Percentiles rank a stretch among this genome's conserved stretches.
Evolutionary conservation across 331 rosid species (phyloP).

Genomic region (Spiraea crenata): DNA sequence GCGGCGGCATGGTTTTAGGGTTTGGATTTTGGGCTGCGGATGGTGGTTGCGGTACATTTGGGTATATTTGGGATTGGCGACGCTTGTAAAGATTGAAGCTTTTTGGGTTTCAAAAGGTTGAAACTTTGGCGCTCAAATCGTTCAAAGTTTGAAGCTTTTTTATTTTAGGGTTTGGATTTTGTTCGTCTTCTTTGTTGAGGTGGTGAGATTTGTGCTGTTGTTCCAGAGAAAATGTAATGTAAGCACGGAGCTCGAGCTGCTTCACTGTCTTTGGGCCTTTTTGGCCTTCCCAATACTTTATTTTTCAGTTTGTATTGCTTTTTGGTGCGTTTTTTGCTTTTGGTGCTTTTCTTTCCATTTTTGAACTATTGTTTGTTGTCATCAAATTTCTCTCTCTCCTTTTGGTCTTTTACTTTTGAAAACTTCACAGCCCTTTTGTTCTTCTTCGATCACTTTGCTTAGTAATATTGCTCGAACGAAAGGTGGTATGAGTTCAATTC

Average conservation of each 20-base stretch:
- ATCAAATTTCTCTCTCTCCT: neutral
- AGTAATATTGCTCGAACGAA: too few relatives aligned
- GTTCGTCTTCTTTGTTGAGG: neutral
- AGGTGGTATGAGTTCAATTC: too few relatives aligned
- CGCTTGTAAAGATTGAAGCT: neutral
- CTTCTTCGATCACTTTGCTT: too few relatives aligned
- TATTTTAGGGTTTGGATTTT: too few relatives aligned
- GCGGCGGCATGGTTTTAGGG: constrained; percentile 24
- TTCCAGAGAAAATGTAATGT: neutral
- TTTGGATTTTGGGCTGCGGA: constrained; percentile 9
- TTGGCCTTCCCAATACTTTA: neutral
- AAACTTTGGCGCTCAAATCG: neutral
- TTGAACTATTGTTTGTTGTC: neutral
- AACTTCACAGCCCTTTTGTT: neutral
- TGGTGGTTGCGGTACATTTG: constrained; percentile 27
- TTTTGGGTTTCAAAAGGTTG: neutral
- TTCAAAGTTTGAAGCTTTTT: too few relatives aligned
- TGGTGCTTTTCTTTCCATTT: neutral
- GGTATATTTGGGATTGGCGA: constrained; percentile 3
- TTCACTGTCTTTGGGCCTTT: neutral
- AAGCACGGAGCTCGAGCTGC: neutral
- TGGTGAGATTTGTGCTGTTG: neutral
- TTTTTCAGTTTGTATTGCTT: neutral
- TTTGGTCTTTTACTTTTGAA: neutral
- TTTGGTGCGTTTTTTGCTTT: too few relatives aligned